These are phyloP conservation scores for Tetrapisispora nanseiensis DNA, from an alignment of 805 yeast genomes.

Conservation along the genomic window DNA sequence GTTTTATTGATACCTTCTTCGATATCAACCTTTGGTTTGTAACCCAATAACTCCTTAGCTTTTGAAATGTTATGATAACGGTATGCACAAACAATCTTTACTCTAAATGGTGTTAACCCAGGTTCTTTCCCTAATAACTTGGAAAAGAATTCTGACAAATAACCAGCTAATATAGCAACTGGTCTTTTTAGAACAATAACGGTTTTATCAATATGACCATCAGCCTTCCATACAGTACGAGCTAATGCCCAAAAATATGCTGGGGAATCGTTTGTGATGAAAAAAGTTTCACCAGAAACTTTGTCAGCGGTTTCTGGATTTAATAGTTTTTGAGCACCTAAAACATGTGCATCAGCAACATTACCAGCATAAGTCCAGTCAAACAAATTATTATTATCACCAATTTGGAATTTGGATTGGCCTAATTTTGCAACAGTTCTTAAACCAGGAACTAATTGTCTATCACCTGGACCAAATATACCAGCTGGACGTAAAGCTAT, in stretches of 20 bases:
- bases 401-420: slow-evolving; percentile 86
- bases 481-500: slow-evolving; percentile 95
- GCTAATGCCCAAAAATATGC: slow-evolving; percentile 96
- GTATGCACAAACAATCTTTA: slow-evolving; percentile 80
- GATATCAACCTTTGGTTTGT: slow-evolving; percentile 66
- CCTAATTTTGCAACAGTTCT: slow-evolving; percentile 73
- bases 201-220: slow-evolving; percentile 67
- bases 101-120: slow-evolving; percentile 93
- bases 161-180: slow-evolving; percentile 74
- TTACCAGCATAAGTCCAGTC: slow-evolving; percentile 99
- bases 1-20: slow-evolving; percentile 76
- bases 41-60: slow-evolving; percentile 71
- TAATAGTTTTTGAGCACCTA: slow-evolving; percentile 74
- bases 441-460: slow-evolving; percentile 90
- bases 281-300: slow-evolving; percentile 81
- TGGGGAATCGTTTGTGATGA: slow-evolving; percentile 89
- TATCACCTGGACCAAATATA: slow-evolving; percentile 96
- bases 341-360: slow-evolving; percentile 92
- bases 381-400: slow-evolving; percentile 85
- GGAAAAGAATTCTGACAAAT: slow-evolving; percentile 66
- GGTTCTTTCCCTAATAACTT: slow-evolving; percentile 72
- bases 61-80: slow-evolving; percentile 88
- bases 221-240: slow-evolving; percentile 94
- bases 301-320: slow-evolving; percentile 32
- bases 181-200: slow-evolving; percentile 63